These are phyloP conservation scores for Cladosporium phlei DNA, from an alignment of 2,329 filamentous ascomycete species.

Conservation along the genomic window DNA sequence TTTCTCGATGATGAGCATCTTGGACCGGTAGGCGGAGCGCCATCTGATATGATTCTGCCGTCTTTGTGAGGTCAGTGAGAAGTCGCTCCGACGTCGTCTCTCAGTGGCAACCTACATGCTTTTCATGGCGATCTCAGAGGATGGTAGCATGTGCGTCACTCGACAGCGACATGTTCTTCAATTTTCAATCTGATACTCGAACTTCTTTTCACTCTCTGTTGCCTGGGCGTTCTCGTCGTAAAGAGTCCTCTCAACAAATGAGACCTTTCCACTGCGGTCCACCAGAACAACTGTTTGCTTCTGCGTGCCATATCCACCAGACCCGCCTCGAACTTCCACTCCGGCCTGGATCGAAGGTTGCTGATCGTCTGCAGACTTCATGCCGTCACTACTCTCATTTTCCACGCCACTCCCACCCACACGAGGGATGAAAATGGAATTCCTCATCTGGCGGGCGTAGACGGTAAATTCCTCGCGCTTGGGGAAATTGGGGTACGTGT, in stretches of 20 bases:
- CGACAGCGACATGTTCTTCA: slow-evolving; percentile 21
- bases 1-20: too few relatives aligned
- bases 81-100: too few relatives aligned
- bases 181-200: slow-evolving; percentile 46
- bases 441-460: slow-evolving; percentile 52
- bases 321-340: slow-evolving; percentile 21
- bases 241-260: slow-evolving; percentile 59
- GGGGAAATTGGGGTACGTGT: slow-evolving; percentile 51
- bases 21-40: too few relatives aligned
- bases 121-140: too few relatives aligned
- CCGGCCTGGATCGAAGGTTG: slow-evolving; percentile 9
- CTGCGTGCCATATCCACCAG: slow-evolving; percentile 58
- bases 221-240: slow-evolving; percentile 50
- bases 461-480: slow-evolving; percentile 49
- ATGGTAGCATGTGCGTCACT: too few relatives aligned
- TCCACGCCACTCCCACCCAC: slow-evolving; percentile 47
- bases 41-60: too few relatives aligned
- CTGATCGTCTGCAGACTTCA: slow-evolving; percentile 34
- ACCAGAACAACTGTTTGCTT: slow-evolving; percentile 60
- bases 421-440: slow-evolving; percentile 58
- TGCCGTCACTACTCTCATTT: slow-evolving; percentile 35
- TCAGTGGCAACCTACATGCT: too few relatives aligned
- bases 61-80: too few relatives aligned
- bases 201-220: slow-evolving; percentile 45
- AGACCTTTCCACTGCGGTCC: slow-evolving; percentile 49